phyloP scores from a whole-genome alignment of 2,329 filamentous ascomycete genomes.

The Aureobasidium melanogenum region DNA sequence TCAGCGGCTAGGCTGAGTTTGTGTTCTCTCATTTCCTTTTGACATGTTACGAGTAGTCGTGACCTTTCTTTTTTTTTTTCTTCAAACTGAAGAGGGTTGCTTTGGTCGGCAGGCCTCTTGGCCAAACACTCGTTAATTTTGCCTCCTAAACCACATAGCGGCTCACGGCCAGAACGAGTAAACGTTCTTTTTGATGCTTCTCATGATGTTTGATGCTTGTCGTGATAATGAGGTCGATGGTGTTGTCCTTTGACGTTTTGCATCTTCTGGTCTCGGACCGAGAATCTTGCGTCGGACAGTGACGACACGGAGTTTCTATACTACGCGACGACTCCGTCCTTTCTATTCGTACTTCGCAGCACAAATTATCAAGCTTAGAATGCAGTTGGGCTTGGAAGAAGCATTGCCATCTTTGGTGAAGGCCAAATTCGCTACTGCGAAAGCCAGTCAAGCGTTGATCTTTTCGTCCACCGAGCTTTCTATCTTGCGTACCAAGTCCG shows the following conservation, averaged over 20 bases:
- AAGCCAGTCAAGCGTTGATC: conserved; percentile 25
- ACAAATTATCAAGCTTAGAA: neutral
- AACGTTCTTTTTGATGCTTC: neutral
- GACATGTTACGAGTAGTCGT: neutral
- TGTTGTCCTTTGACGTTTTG: neutral
- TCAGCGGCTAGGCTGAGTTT: neutral
- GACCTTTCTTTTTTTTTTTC: no score
- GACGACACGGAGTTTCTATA: neutral
- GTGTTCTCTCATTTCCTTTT: neutral
- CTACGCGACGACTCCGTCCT: neutral
- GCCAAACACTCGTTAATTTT: neutral
- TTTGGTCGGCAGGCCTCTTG: neutral
- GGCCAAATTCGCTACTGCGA: conserved; percentile 29
- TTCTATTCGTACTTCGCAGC: neutral
- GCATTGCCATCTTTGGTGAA: conserved; percentile 24
- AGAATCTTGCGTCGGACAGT: neutral
- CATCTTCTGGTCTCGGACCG: neutral
- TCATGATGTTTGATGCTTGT: neutral
- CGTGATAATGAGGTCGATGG: neutral
- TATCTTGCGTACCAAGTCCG: conserved; percentile 20
- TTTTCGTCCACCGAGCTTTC: conserved; percentile 33
- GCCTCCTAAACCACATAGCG: neutral
- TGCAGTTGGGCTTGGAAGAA: conserved; percentile 12
- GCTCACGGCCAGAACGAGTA: neutral
- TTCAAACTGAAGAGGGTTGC: neutral